Evolutionary conservation across 257 asterid species (phyloP), one percentile per base, ranked within the genome.

Genomic region (Solanum rostratum): DNA sequence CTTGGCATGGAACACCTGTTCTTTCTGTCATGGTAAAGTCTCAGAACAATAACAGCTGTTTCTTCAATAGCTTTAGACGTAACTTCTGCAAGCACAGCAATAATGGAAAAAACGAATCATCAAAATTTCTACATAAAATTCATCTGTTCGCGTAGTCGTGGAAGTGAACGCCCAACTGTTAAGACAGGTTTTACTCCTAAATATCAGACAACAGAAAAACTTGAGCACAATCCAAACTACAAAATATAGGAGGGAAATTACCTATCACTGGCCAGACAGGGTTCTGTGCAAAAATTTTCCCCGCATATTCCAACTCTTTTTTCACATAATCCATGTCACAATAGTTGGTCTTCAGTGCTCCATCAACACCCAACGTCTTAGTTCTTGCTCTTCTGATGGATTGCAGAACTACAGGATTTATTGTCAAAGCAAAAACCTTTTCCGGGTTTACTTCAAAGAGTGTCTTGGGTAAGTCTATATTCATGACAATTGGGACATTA

Each of bases 221-320:
- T 16, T 27, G 27, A 27, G 43, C 22, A 7, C 37, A 0, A 7
- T 59, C 59, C 10, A 10, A 60, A 60, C 68, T 57, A 10, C 8
- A 14, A 81, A 81, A 45, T 29, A 10, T n/a, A 7, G 76, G 15
- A 43, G 19, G 70, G 3, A 22, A 88, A 95, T 90, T 87, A 96
- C 99, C 99, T 37, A 94, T 93, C n/a, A 96, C 99, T 3, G 98
- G 99, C 99, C 99, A 96, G 29, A 86, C 83, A 65, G 99, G 99
- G 87, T 94, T 96, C 59, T 90, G 92, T 3, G 90, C 95, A 85
- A 94, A 96, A 13, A 95, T 89, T 52, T 80, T 93, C 27, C 91
- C 89, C 20, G 99, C 95, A 27, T 84, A 93, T 87, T 90, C 98
- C 89, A 96, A 87, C 84, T 96, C 99, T 66, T 84, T 85, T 87